A percentile compares a stretch with the other conserved stretches of the same genome.
Evolutionary conservation across 345 rosid genomes (phyloP).

Genomic region (Alliaria petiolata): DNA sequence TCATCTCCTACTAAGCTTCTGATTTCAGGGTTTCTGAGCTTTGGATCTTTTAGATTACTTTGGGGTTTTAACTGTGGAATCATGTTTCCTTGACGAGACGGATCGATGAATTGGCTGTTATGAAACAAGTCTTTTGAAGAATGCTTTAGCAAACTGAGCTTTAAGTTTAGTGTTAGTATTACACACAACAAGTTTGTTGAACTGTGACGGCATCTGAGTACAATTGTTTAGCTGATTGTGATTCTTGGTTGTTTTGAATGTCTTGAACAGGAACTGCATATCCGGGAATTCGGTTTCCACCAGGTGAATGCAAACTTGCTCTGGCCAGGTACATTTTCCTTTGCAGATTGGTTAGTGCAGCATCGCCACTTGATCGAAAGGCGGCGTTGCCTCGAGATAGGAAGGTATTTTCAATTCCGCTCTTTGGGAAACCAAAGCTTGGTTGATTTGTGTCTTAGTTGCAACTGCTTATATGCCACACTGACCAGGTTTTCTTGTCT

Average conservation of each 20-base stretch:
- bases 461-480: neutral
- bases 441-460: neutral
- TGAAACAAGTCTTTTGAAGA: neutral
- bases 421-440: neutral
- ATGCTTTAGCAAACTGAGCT: too few species aligned
- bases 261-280: conserved; percentile 57
- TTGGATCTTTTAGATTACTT: neutral
- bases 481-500: neutral
- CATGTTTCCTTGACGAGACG: too few species aligned
- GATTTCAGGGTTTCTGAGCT: neutral
- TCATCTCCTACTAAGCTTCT: neutral
- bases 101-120: too few species aligned
- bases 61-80: neutral
- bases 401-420: conserved; percentile 49
- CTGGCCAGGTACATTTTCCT: conserved; percentile 95
- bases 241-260: conserved; percentile 12
- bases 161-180: too few species aligned
- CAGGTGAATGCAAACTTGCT: conserved; percentile 94
- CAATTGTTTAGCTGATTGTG: neutral
- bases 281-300: conserved; percentile 87
- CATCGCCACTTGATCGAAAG: conserved; percentile 46
- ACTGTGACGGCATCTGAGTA: too few species aligned
- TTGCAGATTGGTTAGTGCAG: conserved; percentile 82
- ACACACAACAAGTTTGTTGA: too few species aligned
- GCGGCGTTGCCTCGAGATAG: conserved; percentile 75